Conservation (phyloP, 2,329 filamentous ascomycete genomes). For the Blastomyces percursus region DNA sequence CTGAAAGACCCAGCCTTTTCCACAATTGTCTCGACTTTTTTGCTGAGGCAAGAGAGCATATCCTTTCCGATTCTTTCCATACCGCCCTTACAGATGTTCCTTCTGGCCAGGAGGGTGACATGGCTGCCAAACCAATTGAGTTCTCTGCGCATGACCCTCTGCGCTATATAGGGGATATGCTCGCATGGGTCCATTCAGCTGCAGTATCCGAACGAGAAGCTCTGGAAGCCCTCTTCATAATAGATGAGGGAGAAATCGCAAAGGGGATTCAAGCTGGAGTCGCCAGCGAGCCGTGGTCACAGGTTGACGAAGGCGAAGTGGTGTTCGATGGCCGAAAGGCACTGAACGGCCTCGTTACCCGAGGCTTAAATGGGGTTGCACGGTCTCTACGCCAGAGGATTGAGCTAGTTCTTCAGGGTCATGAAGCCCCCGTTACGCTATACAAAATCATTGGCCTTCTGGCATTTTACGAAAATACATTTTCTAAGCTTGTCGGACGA, state of each 20-base stretch:
- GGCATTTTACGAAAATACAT: slow-evolving; percentile 79
- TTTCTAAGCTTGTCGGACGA: slow-evolving; percentile 62
- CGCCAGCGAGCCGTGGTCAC: slow-evolving; percentile 74
- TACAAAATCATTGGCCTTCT: slow-evolving; percentile 87
- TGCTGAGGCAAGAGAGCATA: slow-evolving; percentile 75
- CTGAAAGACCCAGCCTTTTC: slow-evolving; percentile 81
- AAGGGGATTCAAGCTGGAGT: slow-evolving; percentile 69
- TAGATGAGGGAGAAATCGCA: slow-evolving; percentile 78
- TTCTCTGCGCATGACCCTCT: slow-evolving; percentile 84
- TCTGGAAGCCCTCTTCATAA: slow-evolving; percentile 80
- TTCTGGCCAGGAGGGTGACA: slow-evolving; percentile 47
- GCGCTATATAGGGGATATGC: slow-evolving; percentile 90
- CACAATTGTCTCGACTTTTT: slow-evolving; percentile 91
- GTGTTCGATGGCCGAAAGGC: slow-evolving; percentile 72
- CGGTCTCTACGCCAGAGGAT: slow-evolving; percentile 79
- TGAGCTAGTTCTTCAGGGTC: slow-evolving; percentile 83
- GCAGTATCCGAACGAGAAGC: slow-evolving; percentile 90
- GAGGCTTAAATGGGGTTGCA: slow-evolving; percentile 69
- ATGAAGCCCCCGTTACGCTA: slow-evolving; percentile 76
- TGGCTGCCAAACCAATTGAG: slow-evolving; percentile 76
- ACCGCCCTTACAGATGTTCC: slow-evolving; percentile 67
- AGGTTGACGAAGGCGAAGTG: slow-evolving; percentile 47
- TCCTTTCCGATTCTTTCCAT: slow-evolving; percentile 81
- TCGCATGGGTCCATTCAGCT: slow-evolving; percentile 91
- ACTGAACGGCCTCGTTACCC: slow-evolving; percentile 74